phyloP scores from a whole-genome alignment of 2,329 filamentous ascomycete genomes.

The Mycogone perniciosa region DNA sequence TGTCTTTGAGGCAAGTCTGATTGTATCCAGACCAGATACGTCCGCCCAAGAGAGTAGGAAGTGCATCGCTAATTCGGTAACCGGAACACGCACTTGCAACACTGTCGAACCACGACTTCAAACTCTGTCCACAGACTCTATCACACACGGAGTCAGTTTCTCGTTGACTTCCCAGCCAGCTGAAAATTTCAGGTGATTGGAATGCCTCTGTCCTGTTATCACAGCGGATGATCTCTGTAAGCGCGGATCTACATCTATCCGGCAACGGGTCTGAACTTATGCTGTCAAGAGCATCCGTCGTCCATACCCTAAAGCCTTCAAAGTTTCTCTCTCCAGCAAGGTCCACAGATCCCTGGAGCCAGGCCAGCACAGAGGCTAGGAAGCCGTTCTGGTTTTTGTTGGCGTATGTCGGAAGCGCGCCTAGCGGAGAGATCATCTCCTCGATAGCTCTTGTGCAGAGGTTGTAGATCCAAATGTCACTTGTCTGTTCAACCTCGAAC shows the following conservation, averaged over 20 bases:
- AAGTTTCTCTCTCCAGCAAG: background rate
- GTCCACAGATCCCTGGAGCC: background rate
- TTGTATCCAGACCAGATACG: background rate
- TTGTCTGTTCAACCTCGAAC: conserved; percentile 11
- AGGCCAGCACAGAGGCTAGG: background rate
- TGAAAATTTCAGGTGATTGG: too few relatives aligned
- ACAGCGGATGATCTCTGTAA: too few relatives aligned
- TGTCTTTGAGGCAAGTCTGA: background rate
- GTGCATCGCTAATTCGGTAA: background rate
- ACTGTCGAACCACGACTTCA: background rate
- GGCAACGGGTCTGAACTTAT: too few relatives aligned
- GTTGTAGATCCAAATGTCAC: conserved; percentile 15
- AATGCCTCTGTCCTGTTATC: too few relatives aligned
- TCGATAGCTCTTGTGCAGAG: conserved; percentile 6
- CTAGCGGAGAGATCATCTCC: background rate
- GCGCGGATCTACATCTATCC: too few relatives aligned
- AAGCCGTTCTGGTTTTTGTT: background rate
- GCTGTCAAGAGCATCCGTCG: background rate
- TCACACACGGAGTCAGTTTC: background rate
- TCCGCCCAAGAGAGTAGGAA: background rate
- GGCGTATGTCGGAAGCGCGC: background rate
- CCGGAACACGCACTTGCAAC: background rate
- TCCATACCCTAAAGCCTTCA: background rate
- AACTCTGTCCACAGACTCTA: background rate
- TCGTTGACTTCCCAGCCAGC: too few relatives aligned